A percentile compares a stretch with the other conserved stretches of the same genome.
phyloP scores from a whole-genome alignment of 257 asterid genomes.

The Solanum ahanhuiri region DNA sequence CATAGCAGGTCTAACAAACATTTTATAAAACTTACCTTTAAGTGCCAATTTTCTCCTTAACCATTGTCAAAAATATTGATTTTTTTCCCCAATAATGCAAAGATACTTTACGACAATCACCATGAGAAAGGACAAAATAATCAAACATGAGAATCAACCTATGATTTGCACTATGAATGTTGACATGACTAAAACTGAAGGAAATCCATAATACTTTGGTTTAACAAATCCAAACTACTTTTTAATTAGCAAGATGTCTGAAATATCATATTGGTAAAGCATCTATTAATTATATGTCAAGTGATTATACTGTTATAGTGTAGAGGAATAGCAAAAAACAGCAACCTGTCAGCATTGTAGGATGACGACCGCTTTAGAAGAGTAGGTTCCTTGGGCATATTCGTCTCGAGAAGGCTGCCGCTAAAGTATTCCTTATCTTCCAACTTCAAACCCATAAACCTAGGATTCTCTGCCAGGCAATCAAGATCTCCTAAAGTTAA shows the following conservation, averaged over 20 bases:
- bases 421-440: conserved; percentile 94
- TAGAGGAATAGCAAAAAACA: neutral
- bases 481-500: conserved; percentile 70
- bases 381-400: conserved; percentile 45
- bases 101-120: neutral
- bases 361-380: conserved; percentile 75
- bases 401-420: conserved; percentile 81
- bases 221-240: neutral
- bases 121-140: neutral
- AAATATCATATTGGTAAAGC: neutral
- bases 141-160: neutral
- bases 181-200: neutral
- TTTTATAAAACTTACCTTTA: neutral
- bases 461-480: conserved; percentile 64
- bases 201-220: neutral
- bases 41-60: neutral
- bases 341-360: conserved; percentile 70
- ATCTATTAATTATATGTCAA: neutral
- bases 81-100: neutral
- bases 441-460: conserved; percentile 37
- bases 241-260: neutral
- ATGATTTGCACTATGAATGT: neutral
- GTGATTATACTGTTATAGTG: neutral
- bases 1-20: neutral
- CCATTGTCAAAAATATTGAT: neutral